Conservation (phyloP, 1,284 basidiomycete genomes). For the Papiliotrema fonsecae region DNA sequence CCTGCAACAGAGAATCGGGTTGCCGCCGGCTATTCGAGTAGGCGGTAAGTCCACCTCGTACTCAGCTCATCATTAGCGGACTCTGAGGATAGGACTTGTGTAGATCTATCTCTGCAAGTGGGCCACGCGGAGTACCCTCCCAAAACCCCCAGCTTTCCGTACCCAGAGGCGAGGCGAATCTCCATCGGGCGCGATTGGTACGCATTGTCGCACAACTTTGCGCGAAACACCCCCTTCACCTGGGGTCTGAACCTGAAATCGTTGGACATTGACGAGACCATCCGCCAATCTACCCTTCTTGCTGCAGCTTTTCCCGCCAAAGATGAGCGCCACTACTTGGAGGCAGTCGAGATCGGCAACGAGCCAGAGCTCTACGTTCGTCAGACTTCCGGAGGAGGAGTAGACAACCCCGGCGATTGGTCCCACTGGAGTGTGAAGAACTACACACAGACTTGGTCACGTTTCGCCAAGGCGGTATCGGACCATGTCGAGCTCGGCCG, state of each 20-base stretch:
- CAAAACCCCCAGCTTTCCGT: conserved; percentile 53
- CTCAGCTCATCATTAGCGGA: conserved; percentile 10
- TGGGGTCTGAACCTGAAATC: conserved; percentile 65
- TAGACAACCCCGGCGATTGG: not conserved
- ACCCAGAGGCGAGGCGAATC: conserved; percentile 59
- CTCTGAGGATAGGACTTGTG: conserved; percentile 16
- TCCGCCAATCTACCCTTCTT: conserved; percentile 58
- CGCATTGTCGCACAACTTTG: conserved; percentile 55
- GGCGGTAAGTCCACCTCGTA: conserved; percentile 4
- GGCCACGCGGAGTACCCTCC: conserved; percentile 51
- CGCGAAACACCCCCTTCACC: conserved; percentile 51
- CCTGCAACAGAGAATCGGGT: conserved; percentile 12
- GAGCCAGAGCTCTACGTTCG: conserved; percentile 18
- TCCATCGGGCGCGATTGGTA: conserved; percentile 61
- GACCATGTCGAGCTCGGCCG: too few species aligned
- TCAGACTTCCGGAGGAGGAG: not conserved
- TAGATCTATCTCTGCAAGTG: conserved; percentile 12
- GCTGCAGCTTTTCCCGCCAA: conserved; percentile 40
- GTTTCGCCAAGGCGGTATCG: conserved; percentile 2
- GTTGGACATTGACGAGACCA: conserved; percentile 57
- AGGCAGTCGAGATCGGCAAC: conserved; percentile 57
- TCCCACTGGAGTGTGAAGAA: conserved; percentile 2
- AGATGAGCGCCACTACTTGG: conserved; percentile 51
- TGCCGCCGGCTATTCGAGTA: conserved; percentile 11
- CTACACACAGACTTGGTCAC: conserved; percentile 7